Percentiles rank a stretch among this genome's conserved stretches.
These are phyloP conservation scores for Oryza nivara DNA, from an alignment of 176 grass and related monocot species.

Conservation along the genomic window DNA sequence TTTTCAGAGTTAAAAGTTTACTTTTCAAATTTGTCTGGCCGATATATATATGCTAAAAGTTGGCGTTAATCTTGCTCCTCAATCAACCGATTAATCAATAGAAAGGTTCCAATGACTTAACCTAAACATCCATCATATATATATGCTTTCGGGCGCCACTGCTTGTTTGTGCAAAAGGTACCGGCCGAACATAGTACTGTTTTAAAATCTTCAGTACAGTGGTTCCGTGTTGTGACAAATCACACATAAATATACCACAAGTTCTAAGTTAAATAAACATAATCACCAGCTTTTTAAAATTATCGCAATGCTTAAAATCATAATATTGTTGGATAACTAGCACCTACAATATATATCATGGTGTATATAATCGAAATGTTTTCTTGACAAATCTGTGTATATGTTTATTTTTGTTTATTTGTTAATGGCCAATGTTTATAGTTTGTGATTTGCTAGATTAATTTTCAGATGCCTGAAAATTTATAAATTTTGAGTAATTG, in stretches of 20 bases:
- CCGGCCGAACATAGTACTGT: neutral
- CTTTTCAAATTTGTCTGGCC: constrained; percentile 1
- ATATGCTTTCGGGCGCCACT: neutral
- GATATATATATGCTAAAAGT: neutral
- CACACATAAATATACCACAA: neutral
- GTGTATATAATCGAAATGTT: too few relatives aligned
- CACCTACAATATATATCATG: too few relatives aligned
- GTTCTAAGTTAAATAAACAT: neutral
- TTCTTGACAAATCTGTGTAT: too few relatives aligned
- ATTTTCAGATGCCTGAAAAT: too few relatives aligned
- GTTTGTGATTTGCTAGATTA: too few relatives aligned
- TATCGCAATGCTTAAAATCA: neutral
- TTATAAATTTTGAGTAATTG: too few relatives aligned
- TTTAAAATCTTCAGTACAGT: neutral
- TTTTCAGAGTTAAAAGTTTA: neutral
- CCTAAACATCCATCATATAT: neutral
- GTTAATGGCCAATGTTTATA: too few relatives aligned
- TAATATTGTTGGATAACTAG: neutral
- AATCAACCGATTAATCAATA: constrained; percentile 27
- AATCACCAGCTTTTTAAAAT: neutral
- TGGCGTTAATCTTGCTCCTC: constrained; percentile 18
- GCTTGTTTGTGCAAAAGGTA: neutral
- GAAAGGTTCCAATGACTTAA: neutral
- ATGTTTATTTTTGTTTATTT: too few relatives aligned
- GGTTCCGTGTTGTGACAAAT: neutral